Percentiles rank a stretch among this genome's conserved stretches.
phyloP scores from a whole-genome alignment of 192 early-diverging fungal genomes.

The Linnemannia zychae region DNA sequence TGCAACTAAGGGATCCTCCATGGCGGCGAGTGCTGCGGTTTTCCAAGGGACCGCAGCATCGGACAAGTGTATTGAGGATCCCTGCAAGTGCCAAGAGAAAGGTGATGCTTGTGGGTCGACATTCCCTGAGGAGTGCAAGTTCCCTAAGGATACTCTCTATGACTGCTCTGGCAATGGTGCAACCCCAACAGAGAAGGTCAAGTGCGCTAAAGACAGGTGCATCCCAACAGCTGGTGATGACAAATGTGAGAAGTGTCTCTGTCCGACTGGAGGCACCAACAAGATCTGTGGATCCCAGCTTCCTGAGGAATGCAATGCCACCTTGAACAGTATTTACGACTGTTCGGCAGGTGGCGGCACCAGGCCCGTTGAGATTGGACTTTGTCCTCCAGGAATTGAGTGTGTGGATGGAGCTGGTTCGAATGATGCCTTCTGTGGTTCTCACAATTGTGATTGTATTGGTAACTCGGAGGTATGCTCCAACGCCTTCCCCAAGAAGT shows the following conservation, averaged over 20 bases:
- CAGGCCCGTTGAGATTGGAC: background rate
- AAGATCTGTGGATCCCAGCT: background rate
- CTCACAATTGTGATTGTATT: background rate
- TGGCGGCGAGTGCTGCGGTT: background rate
- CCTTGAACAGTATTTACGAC: background rate
- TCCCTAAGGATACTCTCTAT: conserved; percentile 9
- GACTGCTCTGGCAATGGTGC: background rate
- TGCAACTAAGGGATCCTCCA: background rate
- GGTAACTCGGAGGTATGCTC: conserved; percentile 16
- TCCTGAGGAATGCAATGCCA: background rate
- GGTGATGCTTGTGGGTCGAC: background rate
- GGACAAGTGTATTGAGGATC: conserved; percentile 10
- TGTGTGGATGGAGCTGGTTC: background rate
- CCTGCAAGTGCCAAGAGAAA: conserved; percentile 15
- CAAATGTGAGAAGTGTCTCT: background rate
- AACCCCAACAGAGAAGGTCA: background rate
- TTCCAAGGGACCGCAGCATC: background rate
- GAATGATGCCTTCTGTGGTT: conserved; percentile 11
- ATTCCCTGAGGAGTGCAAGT: conserved; percentile 7
- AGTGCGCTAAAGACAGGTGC: background rate
- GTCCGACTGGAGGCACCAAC: background rate
- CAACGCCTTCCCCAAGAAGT: background rate
- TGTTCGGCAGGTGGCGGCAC: background rate
- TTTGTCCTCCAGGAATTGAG: conserved; percentile 13
- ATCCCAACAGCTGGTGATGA: background rate